A percentile compares a stretch with the other conserved stretches of the same genome.
phyloP scores from a whole-genome alignment of 441 rosid genomes.

The Flueggea neowawraea region DNA sequence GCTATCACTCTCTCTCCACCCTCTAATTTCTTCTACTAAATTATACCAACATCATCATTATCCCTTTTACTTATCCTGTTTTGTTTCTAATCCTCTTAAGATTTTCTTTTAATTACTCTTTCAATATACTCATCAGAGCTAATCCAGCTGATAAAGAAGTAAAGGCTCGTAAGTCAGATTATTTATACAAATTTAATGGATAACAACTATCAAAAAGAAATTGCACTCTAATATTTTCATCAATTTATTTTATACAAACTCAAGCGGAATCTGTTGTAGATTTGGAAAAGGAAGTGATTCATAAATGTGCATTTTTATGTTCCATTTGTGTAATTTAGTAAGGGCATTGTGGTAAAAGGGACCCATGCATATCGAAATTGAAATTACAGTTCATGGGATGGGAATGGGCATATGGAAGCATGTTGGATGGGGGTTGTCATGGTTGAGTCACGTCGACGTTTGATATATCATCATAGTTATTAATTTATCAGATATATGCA shows the following conservation, averaged over 20 bases:
- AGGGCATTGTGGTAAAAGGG: slow-evolving; percentile 6
- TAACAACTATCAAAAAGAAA: too few relatives aligned
- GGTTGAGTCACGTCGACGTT: slow-evolving; percentile 63
- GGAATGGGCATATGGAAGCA: slow-evolving; percentile 2
- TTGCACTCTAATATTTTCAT: too few relatives aligned
- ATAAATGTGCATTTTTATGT: too few relatives aligned
- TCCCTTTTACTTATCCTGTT: background rate
- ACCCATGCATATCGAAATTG: slow-evolving; percentile 18
- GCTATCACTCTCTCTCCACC: background rate
- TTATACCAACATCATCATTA: background rate
- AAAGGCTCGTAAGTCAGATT: too few relatives aligned
- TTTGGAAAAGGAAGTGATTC: too few relatives aligned
- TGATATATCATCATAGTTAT: slow-evolving; percentile 18
- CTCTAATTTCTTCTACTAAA: background rate
- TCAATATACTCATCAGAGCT: too few relatives aligned
- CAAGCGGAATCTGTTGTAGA: too few relatives aligned
- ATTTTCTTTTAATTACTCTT: too few relatives aligned
- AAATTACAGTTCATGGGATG: slow-evolving; percentile 5
- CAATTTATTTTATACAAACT: too few relatives aligned
- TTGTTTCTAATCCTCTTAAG: too few relatives aligned
- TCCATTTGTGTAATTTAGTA: background rate
- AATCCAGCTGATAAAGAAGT: too few relatives aligned
- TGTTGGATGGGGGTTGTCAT: slow-evolving; percentile 31
- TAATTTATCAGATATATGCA: background rate
- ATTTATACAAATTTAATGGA: too few relatives aligned